These are phyloP conservation scores for Fomitopsis betulina DNA, from an alignment of 1,284 basidiomycete genomes.

Conservation along the genomic window DNA sequence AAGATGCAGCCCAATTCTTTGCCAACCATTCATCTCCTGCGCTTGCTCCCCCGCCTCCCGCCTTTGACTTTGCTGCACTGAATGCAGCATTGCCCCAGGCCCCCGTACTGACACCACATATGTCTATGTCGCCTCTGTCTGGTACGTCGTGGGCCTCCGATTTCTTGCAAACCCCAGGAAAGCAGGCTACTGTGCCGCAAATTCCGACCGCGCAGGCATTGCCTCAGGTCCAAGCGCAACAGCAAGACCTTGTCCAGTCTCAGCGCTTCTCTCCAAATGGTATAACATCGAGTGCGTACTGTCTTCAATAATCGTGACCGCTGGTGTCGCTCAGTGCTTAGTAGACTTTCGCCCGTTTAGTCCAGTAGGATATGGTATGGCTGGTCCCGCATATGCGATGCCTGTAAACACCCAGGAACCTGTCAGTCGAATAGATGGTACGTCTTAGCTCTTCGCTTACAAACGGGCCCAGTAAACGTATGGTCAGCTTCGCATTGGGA, in stretches of 20 bases:
- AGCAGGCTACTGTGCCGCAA: constrained; percentile 3
- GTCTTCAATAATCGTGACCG: background rate
- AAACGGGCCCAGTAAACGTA: background rate
- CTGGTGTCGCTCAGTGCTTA: background rate
- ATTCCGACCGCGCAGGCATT: background rate
- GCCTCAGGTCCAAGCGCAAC: background rate
- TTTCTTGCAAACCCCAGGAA: constrained; percentile 41
- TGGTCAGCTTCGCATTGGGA: constrained; percentile 45
- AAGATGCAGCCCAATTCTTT: constrained; percentile 72
- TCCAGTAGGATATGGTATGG: background rate
- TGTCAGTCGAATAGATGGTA: constrained; percentile 12
- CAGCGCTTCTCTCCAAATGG: background rate
- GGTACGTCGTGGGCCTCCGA: constrained; percentile 55
- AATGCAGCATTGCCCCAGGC: constrained; percentile 45
- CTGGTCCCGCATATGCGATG: background rate
- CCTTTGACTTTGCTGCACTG: constrained; percentile 58
- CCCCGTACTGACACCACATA: constrained; percentile 26
- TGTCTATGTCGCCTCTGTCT: constrained; percentile 4
- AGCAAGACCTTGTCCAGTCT: background rate
- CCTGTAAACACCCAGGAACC: background rate
- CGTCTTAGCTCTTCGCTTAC: background rate
- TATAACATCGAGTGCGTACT: background rate
- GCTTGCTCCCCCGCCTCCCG: constrained; percentile 29
- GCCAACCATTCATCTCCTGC: constrained; percentile 27
- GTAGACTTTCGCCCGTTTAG: constrained; percentile 1